Conservation (phyloP, 371 early-diverging fungal species). For the Mortierella sp. region DNA sequence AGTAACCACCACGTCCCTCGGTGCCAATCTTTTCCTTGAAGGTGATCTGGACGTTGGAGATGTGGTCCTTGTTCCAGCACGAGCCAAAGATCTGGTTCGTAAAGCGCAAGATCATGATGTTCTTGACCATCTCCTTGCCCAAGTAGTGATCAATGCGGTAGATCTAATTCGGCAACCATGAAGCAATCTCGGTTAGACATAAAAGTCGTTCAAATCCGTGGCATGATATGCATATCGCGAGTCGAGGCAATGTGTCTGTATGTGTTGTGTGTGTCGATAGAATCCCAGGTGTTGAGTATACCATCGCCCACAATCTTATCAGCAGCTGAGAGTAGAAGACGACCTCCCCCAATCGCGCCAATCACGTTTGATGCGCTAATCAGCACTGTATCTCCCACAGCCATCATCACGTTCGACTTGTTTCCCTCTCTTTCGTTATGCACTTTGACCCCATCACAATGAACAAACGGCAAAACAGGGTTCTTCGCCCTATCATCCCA, state of each 20-base stretch:
- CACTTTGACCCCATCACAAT: no score
- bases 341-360: constrained; percentile 39
- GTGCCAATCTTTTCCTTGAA: constrained; percentile 99
- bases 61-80: constrained; percentile 90
- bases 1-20: constrained; percentile 99
- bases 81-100: constrained; percentile 94
- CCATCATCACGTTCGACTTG: no score
- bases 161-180: constrained; percentile 71
- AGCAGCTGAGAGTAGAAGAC: constrained; percentile 1
- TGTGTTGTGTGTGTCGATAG: constrained; percentile 16
- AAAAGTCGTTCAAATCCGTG: no score
- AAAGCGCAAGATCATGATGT: constrained; percentile 93
- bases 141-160: constrained; percentile 99
- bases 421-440: no score
- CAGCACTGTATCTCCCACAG: constrained; percentile 10
- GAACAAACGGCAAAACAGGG: no score
- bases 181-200: no score
- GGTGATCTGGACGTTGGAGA: constrained; percentile 96
- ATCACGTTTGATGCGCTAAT: constrained; percentile 45
- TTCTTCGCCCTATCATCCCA: no score
- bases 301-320: constrained; percentile 85
- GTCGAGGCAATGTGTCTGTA: not conserved
- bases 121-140: constrained; percentile 99
- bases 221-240: no score
- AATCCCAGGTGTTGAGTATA: constrained; percentile 95